These are phyloP conservation scores for Diophrys sp. DNA, from an alignment of 73 alveolate species.

Conservation along the genomic window DNA sequence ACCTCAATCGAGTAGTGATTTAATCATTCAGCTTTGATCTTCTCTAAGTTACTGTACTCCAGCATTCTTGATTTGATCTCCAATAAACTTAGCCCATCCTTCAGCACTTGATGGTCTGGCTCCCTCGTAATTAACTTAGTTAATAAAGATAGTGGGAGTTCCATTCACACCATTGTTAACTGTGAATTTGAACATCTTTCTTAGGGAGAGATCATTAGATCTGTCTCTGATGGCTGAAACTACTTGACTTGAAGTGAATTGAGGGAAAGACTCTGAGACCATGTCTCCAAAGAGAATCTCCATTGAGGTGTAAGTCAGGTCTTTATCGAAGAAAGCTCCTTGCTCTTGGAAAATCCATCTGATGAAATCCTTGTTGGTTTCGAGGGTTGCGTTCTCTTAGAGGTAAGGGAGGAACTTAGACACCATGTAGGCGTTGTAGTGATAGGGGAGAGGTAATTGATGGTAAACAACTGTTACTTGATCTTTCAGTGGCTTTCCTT, in stretches of 20 bases:
- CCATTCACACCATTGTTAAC: background rate
- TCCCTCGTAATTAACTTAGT: conserved; percentile 5
- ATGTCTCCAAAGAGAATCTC: background rate
- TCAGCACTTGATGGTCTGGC: background rate
- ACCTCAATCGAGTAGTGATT: too few relatives aligned
- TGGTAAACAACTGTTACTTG: background rate
- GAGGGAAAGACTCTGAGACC: background rate
- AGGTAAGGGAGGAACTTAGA: background rate
- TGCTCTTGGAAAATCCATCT: background rate
- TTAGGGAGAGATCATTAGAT: background rate
- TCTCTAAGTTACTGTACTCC: background rate
- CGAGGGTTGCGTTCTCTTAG: background rate
- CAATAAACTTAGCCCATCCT: conserved; percentile 1
- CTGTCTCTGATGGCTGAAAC: background rate
- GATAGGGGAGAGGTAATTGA: background rate
- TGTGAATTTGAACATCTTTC: background rate
- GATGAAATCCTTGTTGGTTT: background rate
- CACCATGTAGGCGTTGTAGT: background rate
- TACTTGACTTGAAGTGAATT: too few relatives aligned
- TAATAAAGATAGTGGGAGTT: conserved; percentile 13
- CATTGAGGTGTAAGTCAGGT: background rate
- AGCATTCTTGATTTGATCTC: background rate
- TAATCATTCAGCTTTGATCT: background rate
- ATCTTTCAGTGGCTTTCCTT: background rate
- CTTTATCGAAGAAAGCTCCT: background rate